Base-by-base conservation (phyloP, 148 eudicot genomes). In the Nepenthes gracilis region DNA sequence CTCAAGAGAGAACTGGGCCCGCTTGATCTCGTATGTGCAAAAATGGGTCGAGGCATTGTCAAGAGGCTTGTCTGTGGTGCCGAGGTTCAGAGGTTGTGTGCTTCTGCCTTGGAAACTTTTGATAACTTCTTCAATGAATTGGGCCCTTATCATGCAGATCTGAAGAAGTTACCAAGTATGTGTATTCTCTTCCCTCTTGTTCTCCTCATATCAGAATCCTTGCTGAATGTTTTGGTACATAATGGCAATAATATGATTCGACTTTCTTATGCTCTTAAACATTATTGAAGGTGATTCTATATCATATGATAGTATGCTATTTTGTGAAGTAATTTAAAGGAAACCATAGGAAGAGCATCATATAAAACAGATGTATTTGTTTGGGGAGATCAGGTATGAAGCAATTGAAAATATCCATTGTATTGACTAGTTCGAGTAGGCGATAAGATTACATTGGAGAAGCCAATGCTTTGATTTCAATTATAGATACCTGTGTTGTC, bases 1-100 rank as follows among this genome's bases (percentile, higher is more conserved):
- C 83, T 85, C 33, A 81, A 76, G 74, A 75, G 74, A 55, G 87
- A 85, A 63, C 78, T 85, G 63, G 87, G 92, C 52, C 83, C 83
- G 35, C 76, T 85, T 57, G 79, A 79, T 55, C 73, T 65, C 63
- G 80, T 78, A 45, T 72, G 81, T 54, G 69, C 67, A 47, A 78
- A 70, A 62, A 80, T 76, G 85, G 85, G 77, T 49, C 68, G 92
- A 52, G 79, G 83, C 54, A 80, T 83, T 63, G 92, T 85, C 40
- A 85, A 78, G 63, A 72, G 92, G 73, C 85, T 85, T 49, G 70
- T 81, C 13, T 82, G 85, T 43, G 82, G 85, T 35, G 64, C 80
- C 13, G 85, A 83, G 68, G 83, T 85, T 61, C 92, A 80, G 64
- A 83, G 69, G 45, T 56, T 83, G 35, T 85, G 92, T 64, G 54